Percentiles rank a stretch among this genome's conserved stretches.
phyloP scores from a whole-genome alignment of 345 rosid genomes.

The Arabidopsis arenosa region DNA sequence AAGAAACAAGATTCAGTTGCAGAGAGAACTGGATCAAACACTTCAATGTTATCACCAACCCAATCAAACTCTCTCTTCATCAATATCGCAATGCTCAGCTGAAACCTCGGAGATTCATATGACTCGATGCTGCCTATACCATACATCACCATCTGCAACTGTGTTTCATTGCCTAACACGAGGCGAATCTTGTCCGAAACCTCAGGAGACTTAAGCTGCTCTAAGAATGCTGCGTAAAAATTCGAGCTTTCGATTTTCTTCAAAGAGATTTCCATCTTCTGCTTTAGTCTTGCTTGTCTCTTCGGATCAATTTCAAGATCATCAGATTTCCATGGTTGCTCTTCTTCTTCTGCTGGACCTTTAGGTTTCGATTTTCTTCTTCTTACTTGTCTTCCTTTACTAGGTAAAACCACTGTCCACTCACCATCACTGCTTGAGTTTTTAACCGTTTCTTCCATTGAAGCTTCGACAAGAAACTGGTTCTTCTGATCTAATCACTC shows the following conservation, averaged over 20 bases:
- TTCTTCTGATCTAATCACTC: background rate
- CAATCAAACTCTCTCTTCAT: conserved; percentile 74
- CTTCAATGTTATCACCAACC: conserved; percentile 71
- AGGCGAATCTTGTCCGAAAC: conserved; percentile 47
- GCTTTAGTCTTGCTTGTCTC: conserved; percentile 60
- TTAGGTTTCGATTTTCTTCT: conserved; percentile 43
- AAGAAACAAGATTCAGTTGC: conserved; percentile 66
- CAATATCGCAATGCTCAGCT: conserved; percentile 75
- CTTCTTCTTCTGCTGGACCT: conserved; percentile 41
- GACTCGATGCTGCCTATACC: conserved; percentile 91
- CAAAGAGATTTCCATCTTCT: conserved; percentile 57
- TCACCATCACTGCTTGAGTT: conserved; percentile 52
- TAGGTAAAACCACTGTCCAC: conserved; percentile 80
- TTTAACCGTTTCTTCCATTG: conserved; percentile 38
- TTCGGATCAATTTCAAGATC: conserved; percentile 53
- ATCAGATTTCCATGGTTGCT: conserved; percentile 58
- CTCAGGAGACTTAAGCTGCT: conserved; percentile 64
- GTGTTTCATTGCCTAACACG: conserved; percentile 63
- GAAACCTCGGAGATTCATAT: conserved; percentile 75
- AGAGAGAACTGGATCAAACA: conserved; percentile 85
- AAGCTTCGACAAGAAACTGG: conserved; percentile 6
- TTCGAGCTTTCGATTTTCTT: conserved; percentile 60
- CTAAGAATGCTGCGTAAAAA: conserved; percentile 60
- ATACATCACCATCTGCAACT: conserved; percentile 70
- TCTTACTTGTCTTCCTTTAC: conserved; percentile 54